These are phyloP conservation scores for Tulasnella sp. DNA, from an alignment of 768 basidiomycete genomes.

Conservation along the genomic window DNA sequence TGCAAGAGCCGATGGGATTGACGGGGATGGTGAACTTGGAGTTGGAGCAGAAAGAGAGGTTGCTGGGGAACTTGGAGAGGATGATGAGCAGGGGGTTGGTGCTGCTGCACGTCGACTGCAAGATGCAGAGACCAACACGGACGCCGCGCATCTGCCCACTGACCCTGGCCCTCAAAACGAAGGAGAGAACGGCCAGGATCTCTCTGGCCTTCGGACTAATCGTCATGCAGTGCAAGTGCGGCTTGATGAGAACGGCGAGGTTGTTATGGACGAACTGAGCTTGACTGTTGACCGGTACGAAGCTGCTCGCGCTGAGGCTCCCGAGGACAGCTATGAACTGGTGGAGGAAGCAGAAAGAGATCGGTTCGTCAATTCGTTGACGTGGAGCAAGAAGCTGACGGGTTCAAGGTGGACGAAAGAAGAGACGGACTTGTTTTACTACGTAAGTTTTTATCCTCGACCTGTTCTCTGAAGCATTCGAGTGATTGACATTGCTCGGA, in stretches of 20 bases:
- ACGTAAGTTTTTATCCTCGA: conserved; percentile 44
- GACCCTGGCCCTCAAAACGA: conserved; percentile 23
- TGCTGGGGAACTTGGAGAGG: conserved; percentile 1
- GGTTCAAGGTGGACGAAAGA: conserved; percentile 83
- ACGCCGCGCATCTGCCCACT: conserved; percentile 11
- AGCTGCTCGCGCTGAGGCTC: conserved; percentile 4
- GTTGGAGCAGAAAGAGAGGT: conserved; percentile 29
- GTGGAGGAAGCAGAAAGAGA: conserved; percentile 59
- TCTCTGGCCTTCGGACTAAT: conserved; percentile 54
- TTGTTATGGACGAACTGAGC: conserved; percentile 79
- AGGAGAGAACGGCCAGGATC: conserved; percentile 44
- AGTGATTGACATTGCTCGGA: neutral
- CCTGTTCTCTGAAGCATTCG: neutral
- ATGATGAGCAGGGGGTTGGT: neutral
- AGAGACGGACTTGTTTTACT: conserved; percentile 82
- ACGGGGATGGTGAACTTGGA: conserved; percentile 27
- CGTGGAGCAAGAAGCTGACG: conserved; percentile 72
- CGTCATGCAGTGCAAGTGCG: conserved; percentile 80
- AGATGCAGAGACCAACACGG: conserved; percentile 19
- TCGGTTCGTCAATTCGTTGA: conserved; percentile 73
- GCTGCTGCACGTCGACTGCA: neutral
- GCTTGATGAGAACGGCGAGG: conserved; percentile 79
- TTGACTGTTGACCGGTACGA: conserved; percentile 60
- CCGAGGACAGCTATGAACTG: conserved; percentile 42
- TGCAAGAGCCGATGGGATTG: conserved; percentile 45